These are phyloP conservation scores for Cerioporus squamosus DNA, from an alignment of 1,284 basidiomycete genomes.

Conservation along the genomic window DNA sequence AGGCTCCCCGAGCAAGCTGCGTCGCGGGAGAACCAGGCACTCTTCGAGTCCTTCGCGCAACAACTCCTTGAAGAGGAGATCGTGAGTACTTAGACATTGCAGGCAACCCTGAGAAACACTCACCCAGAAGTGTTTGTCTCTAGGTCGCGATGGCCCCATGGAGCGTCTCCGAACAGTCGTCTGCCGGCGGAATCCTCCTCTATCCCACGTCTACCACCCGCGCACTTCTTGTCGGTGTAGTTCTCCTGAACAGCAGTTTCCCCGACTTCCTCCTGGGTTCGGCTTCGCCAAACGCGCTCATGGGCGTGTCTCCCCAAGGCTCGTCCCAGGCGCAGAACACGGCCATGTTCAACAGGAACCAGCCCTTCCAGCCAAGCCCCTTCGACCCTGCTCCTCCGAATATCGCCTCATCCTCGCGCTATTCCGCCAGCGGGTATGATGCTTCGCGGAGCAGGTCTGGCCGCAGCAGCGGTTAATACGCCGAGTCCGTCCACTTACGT, in stretches of 20 bases:
- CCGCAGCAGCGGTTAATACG: conserved; percentile 16
- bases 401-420: conserved; percentile 30
- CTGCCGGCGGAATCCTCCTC: conserved; percentile 60
- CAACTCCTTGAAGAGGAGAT: conserved; percentile 55
- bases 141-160: conserved; percentile 63
- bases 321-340: conserved; percentile 5
- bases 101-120: background rate
- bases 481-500: no score
- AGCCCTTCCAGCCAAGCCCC: conserved; percentile 17
- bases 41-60: conserved; percentile 57
- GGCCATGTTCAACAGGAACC: conserved; percentile 12
- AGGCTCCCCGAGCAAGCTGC: conserved; percentile 51
- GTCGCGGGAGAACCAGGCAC: conserved; percentile 52
- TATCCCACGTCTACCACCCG: conserved; percentile 58
- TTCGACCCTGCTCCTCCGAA: conserved; percentile 29
- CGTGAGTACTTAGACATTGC: conserved; percentile 40
- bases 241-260: conserved; percentile 56
- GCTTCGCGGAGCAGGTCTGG: conserved; percentile 7
- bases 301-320: conserved; percentile 5
- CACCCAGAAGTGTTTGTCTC: background rate
- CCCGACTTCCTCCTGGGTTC: conserved; percentile 49
- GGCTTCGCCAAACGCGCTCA: conserved; percentile 13
- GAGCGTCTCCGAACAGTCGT: conserved; percentile 45
- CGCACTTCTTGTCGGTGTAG: conserved; percentile 60
- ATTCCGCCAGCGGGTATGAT: conserved; percentile 17